A percentile compares a stretch with the other conserved stretches of the same genome.
phyloP scores from a whole-genome alignment of 2,329 filamentous ascomycete genomes.

The Verticillium zaregamsianum region DNA sequence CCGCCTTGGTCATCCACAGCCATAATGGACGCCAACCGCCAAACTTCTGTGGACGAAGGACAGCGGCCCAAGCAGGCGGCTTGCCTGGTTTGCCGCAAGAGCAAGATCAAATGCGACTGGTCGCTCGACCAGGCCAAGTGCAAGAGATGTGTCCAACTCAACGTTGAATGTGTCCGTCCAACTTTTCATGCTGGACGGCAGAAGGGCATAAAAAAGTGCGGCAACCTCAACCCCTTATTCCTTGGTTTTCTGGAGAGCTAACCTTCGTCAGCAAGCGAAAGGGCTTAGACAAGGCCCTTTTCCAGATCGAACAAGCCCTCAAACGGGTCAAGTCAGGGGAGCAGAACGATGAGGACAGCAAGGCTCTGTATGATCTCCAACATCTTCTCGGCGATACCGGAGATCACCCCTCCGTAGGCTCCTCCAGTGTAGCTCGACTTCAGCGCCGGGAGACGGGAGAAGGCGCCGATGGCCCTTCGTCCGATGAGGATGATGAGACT shows the following conservation, averaged over 20 bases:
- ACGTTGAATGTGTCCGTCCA: constrained; percentile 62
- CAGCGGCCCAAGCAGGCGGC: constrained; percentile 39
- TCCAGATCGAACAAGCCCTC: constrained; percentile 68
- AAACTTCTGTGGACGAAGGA: constrained; percentile 7
- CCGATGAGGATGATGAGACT: constrained; percentile 25
- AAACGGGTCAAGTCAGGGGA: constrained; percentile 47
- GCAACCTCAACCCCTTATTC: not conserved
- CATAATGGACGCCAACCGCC: not conserved
- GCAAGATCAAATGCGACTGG: constrained; percentile 65
- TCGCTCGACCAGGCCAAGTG: constrained; percentile 47
- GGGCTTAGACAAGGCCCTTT: constrained; percentile 69
- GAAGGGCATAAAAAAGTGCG: constrained; percentile 73
- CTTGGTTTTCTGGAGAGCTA: not conserved
- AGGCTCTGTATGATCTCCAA: constrained; percentile 39
- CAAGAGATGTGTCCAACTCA: constrained; percentile 55
- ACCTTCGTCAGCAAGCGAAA: constrained; percentile 58
- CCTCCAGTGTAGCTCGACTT: constrained; percentile 7
- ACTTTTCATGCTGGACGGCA: constrained; percentile 70
- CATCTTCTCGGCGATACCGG: constrained; percentile 29
- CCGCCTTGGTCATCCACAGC: not conserved
- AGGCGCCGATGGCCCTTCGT: constrained; percentile 25
- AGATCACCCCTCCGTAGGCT: constrained; percentile 11
- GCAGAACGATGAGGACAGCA: constrained; percentile 38
- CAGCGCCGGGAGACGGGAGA: constrained; percentile 18
- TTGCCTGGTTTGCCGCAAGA: constrained; percentile 60